Evolutionary conservation across 78 protist species (phyloP).

Genomic region (Dictyostelium discoideum): DNA sequence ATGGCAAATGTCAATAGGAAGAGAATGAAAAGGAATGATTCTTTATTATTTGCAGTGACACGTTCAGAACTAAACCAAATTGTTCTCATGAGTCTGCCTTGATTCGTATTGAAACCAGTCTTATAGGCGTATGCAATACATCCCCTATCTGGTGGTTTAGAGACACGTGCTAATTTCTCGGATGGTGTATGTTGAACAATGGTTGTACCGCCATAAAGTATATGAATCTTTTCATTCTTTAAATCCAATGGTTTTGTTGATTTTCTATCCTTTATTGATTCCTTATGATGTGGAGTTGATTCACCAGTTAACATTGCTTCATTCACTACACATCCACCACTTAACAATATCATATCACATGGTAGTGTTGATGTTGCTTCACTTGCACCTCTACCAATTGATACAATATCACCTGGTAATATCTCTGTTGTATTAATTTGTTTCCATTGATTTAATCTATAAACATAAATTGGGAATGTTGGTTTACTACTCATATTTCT

Average conservation of each 20-base stretch:
- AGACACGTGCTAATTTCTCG: not conserved
- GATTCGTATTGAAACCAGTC: slow-evolving; percentile 96
- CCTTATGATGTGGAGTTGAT: slow-evolving; percentile 94
- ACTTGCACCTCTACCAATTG: slow-evolving; percentile 54
- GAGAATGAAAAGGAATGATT: slow-evolving; percentile 90
- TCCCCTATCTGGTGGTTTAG: slow-evolving; percentile 64
- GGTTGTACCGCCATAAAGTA: slow-evolving; percentile 94
- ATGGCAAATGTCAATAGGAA: slow-evolving; percentile 95
- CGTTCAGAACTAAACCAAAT: slow-evolving; percentile 92
- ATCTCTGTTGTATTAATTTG: slow-evolving; percentile 69
- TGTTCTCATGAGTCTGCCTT: slow-evolving; percentile 96
- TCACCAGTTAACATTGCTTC: slow-evolving; percentile 99
- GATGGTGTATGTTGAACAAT: slow-evolving; percentile 82
- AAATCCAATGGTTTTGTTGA: not conserved
- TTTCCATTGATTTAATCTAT: slow-evolving; percentile 74
- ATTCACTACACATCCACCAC: slow-evolving; percentile 96
- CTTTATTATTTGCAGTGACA: slow-evolving; percentile 91
- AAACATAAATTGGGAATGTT: slow-evolving; percentile 59
- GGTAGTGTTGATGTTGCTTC: slow-evolving; percentile 83
- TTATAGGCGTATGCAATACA: slow-evolving; percentile 86
- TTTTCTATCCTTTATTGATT: slow-evolving; percentile 55
- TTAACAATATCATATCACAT: slow-evolving; percentile 93
- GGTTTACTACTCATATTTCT: slow-evolving; percentile 84
- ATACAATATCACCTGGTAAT: slow-evolving; percentile 80
- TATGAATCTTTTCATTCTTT: slow-evolving; percentile 65